phyloP scores from a whole-genome alignment of 1,284 basidiomycete species.

The Volvariella volvacea region DNA sequence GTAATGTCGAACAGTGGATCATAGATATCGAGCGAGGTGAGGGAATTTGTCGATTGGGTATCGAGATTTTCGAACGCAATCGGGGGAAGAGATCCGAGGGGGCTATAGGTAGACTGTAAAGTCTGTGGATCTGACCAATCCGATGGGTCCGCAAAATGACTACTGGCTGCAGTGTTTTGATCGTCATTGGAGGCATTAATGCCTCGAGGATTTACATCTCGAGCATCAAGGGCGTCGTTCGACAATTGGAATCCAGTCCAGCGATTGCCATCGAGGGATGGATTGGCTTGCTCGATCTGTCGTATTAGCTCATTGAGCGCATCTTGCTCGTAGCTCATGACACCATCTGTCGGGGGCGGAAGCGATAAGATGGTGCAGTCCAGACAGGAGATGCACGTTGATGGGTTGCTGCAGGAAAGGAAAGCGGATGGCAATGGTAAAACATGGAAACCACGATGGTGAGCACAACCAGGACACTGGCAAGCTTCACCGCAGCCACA shows the following conservation, averaged over 20 bases:
- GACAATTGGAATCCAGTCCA: background rate
- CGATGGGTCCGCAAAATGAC: too few relatives aligned
- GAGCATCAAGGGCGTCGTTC: background rate
- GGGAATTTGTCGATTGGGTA: too few relatives aligned
- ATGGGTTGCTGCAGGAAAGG: slow-evolving; percentile 37
- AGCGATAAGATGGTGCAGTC: slow-evolving; percentile 51
- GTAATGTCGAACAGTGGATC: background rate
- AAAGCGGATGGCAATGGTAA: slow-evolving; percentile 19
- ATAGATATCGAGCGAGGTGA: too few relatives aligned
- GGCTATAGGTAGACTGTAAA: too few relatives aligned
- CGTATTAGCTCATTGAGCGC: slow-evolving; percentile 47
- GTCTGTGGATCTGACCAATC: too few relatives aligned
- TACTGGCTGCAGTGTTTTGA: background rate
- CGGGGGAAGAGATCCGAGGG: too few relatives aligned
- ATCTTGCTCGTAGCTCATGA: slow-evolving; percentile 14
- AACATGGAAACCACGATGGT: slow-evolving; percentile 33
- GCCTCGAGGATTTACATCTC: background rate
- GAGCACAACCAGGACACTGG: slow-evolving; percentile 44
- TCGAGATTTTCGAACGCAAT: too few relatives aligned
- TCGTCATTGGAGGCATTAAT: background rate
- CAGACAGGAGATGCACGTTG: slow-evolving; percentile 46
- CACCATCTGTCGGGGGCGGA: slow-evolving; percentile 13
- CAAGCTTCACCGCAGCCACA: slow-evolving; percentile 51
- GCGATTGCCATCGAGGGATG: background rate
- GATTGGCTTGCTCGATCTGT: slow-evolving; percentile 18